phyloP scores from a whole-genome alignment of 768 basidiomycete genomes.

The Lyophyllum shimeji region DNA sequence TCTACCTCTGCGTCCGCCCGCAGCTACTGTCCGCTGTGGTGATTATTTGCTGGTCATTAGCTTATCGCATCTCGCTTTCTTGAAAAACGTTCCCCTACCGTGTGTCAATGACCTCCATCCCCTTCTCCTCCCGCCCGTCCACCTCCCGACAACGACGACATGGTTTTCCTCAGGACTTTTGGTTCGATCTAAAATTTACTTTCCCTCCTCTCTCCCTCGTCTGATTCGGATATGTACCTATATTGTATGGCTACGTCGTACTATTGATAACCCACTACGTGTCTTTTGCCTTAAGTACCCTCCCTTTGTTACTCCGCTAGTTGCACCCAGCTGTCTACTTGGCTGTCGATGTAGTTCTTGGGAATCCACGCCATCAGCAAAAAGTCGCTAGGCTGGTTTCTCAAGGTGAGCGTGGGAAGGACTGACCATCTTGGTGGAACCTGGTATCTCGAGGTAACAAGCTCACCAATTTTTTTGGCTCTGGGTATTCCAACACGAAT shows the following conservation, averaged over 20 bases:
- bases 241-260: constrained; percentile 24
- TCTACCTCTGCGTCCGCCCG: constrained; percentile 7
- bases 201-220: not conserved
- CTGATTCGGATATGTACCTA: constrained; percentile 24
- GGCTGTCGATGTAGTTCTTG: constrained; percentile 1
- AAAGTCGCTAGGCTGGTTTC: not conserved
- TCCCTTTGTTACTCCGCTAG: not conserved
- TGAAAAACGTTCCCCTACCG: constrained; percentile 17
- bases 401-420: no score
- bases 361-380: not conserved
- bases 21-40: constrained; percentile 17
- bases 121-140: constrained; percentile 9
- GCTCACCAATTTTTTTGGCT: not conserved
- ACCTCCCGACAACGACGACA: not conserved
- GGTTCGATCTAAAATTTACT: not conserved
- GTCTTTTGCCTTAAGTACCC: constrained; percentile 1
- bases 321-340: not conserved
- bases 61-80: constrained; percentile 24
- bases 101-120: no score
- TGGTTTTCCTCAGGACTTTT: not conserved
- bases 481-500: not conserved
- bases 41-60: constrained; percentile 21
- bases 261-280: constrained; percentile 18
- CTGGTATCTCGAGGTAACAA: not conserved
- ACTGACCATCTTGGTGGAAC: no score